Evolutionary conservation across 495 filamentous ascomycete species (phyloP).

Genomic region (Barbatosphaeria neglecta): DNA sequence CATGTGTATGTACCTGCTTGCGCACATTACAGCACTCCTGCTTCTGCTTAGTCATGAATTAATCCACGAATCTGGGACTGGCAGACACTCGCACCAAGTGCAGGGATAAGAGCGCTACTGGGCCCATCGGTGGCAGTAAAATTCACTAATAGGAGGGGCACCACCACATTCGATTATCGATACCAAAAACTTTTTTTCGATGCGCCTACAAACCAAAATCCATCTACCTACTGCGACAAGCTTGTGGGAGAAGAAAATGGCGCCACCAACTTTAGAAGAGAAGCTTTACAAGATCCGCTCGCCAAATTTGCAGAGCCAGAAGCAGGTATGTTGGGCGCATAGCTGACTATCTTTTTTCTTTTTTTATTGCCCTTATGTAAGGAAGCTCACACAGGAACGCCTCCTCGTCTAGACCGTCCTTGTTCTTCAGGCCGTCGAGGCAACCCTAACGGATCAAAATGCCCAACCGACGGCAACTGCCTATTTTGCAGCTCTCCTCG

Average conservation of each 20-base stretch:
- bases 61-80: too few relatives aligned
- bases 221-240: too few relatives aligned
- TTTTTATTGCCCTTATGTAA: neutral
- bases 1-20: too few relatives aligned
- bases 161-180: too few relatives aligned
- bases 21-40: too few relatives aligned
- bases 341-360: neutral
- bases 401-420: constrained; percentile 56
- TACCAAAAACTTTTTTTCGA: neutral
- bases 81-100: too few relatives aligned
- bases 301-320: constrained; percentile 89
- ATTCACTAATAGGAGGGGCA: too few relatives aligned
- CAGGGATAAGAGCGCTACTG: too few relatives aligned
- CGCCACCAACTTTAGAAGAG: constrained; percentile 60
- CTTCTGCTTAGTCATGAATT: too few relatives aligned
- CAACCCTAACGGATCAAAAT: constrained; percentile 78
- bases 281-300: constrained; percentile 93
- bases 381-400: neutral
- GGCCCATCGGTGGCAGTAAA: too few relatives aligned
- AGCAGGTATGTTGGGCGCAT: constrained; percentile 51
- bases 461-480: constrained; percentile 72
- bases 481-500: constrained; percentile 93
- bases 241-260: too few relatives aligned
- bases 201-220: neutral
- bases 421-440: constrained; percentile 82